Base-by-base conservation (phyloP, 1,139 yeast species). In the Blastobotrys petasosporus region DNA sequence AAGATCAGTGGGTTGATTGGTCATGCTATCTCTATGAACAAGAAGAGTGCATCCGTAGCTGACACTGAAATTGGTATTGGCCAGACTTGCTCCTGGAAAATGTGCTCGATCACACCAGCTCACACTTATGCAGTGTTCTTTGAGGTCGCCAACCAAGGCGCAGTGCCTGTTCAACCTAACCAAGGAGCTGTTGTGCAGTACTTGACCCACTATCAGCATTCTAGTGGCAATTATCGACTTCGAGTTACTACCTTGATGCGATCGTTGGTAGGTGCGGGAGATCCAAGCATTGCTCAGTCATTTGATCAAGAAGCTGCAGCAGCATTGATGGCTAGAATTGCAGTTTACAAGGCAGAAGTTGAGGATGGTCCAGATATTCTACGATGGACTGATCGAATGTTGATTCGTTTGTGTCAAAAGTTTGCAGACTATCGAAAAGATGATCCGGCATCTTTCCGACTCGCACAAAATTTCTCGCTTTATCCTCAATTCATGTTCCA, bases 251-350 rank as follows among this genome's bases (percentile, higher is more conserved):
- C 98, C 1, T 75, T 86, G 32, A 80, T 82, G 37, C 81, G 86
- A 57, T 76, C 78, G 56, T 70, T 82, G 60, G 78, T 72, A 25
- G 63, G 65, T 16, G 69, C 66, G 25, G 81, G 79, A 44, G 74
- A 72, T 46, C 76, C 76, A 31, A 69, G 67, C 33, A 71, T 76
- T 51, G 74, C 79, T 7, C 71, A 70, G 31, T 74, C 94, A n/a
- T 92, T 92, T 66, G 99, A 92, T 68, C 98, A 94, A 71, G 98
- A 92, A 67, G 97, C 97, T 15, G 97, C 98, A 9, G 96, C 97
- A 7, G 97, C 90, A 1, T 74, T 92, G 54, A 86, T 90, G 88
- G 85, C 97, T 1, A 77, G 98, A 64, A 82, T 92, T 49, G 94
- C 97, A 4, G 88, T 92, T 45, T 85, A 78, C 74, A 92, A 85